Evolutionary conservation across 139 green algal species (phyloP).

Genomic region (Chlorella sp.): DNA sequence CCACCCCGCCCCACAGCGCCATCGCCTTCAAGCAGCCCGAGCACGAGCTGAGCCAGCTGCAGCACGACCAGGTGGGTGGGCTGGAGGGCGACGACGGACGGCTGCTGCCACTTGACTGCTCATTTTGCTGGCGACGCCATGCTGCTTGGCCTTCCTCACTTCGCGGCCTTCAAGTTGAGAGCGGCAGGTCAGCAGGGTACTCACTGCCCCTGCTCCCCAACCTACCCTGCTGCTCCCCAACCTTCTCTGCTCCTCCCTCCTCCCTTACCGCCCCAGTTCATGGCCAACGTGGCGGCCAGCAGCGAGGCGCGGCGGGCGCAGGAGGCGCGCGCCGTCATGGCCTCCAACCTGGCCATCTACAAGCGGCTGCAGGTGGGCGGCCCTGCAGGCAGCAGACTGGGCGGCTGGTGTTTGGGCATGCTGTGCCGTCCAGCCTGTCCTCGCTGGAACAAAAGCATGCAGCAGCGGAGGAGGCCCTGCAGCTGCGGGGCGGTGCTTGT

Average conservation of each 20-base stretch:
- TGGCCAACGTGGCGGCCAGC: conserved; percentile 18
- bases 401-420: too few relatives aligned
- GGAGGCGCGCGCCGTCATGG: conserved; percentile 4
- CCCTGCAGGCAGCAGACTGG: too few relatives aligned
- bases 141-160: not conserved
- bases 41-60: conserved; percentile 4
- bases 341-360: conserved; percentile 40
- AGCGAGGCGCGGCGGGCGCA: not conserved
- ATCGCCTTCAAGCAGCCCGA: conserved; percentile 5
- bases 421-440: too few relatives aligned
- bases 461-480: too few relatives aligned
- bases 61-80: conserved; percentile 5
- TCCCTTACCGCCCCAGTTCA: not conserved
- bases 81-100: not conserved
- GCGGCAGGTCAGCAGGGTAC: not conserved
- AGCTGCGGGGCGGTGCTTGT: too few relatives aligned
- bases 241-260: not conserved
- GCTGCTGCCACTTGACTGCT: too few relatives aligned
- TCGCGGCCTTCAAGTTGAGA: too few relatives aligned
- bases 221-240: not conserved
- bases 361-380: conserved; percentile 35
- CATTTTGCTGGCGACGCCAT: not conserved
- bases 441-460: too few relatives aligned
- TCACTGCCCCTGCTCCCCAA: not conserved
- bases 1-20: not conserved